Evolutionary conservation across 2,329 filamentous ascomycete species (phyloP).

Genomic region (Diaporthe longicolla): DNA sequence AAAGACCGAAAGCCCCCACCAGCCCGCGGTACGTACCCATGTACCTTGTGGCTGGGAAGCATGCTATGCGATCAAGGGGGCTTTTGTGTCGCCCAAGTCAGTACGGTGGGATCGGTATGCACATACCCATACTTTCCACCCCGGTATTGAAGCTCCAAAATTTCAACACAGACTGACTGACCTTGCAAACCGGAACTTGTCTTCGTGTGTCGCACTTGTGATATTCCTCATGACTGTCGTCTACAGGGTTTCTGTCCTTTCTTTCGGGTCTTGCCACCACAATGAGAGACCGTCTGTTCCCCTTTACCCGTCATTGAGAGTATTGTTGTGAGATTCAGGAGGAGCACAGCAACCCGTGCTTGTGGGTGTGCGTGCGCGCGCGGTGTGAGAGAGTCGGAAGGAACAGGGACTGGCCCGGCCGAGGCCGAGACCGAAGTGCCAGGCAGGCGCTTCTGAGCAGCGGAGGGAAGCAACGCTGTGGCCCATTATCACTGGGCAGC

Average conservation of each 20-base stretch:
- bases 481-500: not conserved
- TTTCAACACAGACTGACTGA: conserved; percentile 33
- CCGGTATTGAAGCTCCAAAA: conserved; percentile 33
- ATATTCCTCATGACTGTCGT: conserved; percentile 9
- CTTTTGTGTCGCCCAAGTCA: no score
- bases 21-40: conserved; percentile 1
- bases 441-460: not conserved
- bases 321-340: conserved; percentile 16
- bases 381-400: conserved; percentile 2
- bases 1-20: not conserved
- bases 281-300: not conserved
- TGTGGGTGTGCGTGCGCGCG: not conserved
- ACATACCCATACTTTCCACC: conserved; percentile 29
- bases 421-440: not conserved
- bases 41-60: not conserved
- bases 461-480: not conserved
- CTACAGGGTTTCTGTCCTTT: not conserved
- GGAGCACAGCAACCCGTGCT: not conserved
- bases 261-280: not conserved
- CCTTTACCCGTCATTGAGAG: not conserved
- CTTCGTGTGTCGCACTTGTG: conserved; percentile 21
- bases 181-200: conserved; percentile 11
- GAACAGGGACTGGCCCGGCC: not conserved
- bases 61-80: not conserved
- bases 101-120: not conserved